A percentile compares a stretch with the other conserved stretches of the same genome.
Evolutionary conservation across 2,329 filamentous ascomycete genomes (phyloP).

Genomic region (Lasiodiplodia hormozganensis): DNA sequence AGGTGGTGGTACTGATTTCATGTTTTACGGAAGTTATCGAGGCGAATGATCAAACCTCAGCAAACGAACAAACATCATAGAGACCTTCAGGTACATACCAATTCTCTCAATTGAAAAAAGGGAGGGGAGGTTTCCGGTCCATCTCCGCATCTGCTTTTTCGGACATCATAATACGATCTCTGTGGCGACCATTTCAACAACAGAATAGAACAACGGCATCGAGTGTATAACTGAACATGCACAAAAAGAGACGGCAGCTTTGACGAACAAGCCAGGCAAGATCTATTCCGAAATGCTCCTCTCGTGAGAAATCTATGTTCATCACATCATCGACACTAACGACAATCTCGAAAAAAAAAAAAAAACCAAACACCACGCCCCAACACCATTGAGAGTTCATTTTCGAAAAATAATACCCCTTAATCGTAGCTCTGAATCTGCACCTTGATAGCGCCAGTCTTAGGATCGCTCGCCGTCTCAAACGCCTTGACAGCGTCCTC

Average conservation of each 20-base stretch:
- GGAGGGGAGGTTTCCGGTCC: too few relatives aligned
- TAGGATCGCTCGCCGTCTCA: constrained; percentile 83
- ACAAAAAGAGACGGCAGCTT: not conserved
- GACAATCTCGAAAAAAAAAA: not conserved
- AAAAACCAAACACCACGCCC: not conserved
- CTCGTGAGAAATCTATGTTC: constrained; percentile 13
- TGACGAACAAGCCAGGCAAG: not conserved
- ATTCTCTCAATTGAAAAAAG: not conserved
- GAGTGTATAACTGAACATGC: not conserved
- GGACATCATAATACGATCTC: not conserved
- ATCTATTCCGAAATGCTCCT: constrained; percentile 18
- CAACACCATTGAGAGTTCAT: not conserved
- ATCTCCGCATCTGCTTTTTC: not conserved
- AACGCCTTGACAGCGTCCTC: constrained; percentile 92
- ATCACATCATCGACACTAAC: constrained; percentile 1
- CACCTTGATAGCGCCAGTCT: constrained; percentile 96
- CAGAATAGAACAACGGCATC: not conserved
- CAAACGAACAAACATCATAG: not conserved
- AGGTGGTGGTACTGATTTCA: constrained; percentile 1
- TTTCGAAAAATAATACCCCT: not conserved
- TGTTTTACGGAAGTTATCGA: not conserved
- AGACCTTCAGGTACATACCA: constrained; percentile 1
- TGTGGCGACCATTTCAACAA: too few relatives aligned
- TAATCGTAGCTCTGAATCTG: constrained; percentile 73
- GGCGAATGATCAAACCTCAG: not conserved